Evolutionary conservation across 192 early-diverging fungal species (phyloP).

Genomic region (Pilobolus umbonatus): DNA sequence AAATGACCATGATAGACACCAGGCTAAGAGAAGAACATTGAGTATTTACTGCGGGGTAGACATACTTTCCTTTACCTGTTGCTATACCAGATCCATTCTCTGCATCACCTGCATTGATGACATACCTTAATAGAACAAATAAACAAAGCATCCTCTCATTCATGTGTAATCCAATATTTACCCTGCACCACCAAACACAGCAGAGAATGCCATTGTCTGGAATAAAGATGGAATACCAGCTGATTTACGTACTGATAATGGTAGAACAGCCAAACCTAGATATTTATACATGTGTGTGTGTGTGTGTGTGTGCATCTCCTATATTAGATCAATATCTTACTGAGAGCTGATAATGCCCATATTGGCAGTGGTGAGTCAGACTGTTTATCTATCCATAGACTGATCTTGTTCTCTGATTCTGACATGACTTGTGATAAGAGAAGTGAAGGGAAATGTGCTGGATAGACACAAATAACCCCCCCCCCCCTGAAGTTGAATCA

Average conservation of each 20-base stretch:
- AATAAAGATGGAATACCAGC: slow-evolving; percentile 35
- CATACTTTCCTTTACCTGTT: slow-evolving; percentile 24
- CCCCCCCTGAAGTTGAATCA: too few species aligned
- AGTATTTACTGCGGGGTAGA: background rate
- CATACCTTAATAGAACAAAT: slow-evolving; percentile 16
- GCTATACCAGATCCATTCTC: slow-evolving; percentile 40
- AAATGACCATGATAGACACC: slow-evolving; percentile 38
- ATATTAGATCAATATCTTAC: slow-evolving; percentile 2
- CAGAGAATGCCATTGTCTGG: slow-evolving; percentile 30
- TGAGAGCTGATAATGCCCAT: slow-evolving; percentile 24
- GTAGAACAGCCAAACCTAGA: slow-evolving; percentile 25
- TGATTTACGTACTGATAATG: slow-evolving; percentile 17
- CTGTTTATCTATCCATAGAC: slow-evolving; percentile 12
- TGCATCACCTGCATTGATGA: slow-evolving; percentile 28
- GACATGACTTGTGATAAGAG: slow-evolving; percentile 12
- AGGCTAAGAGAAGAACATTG: slow-evolving; percentile 18
- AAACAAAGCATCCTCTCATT: too few species aligned
- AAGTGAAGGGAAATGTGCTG: background rate
- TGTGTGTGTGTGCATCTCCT: background rate
- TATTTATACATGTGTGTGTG: background rate
- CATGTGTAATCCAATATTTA: slow-evolving; percentile 2
- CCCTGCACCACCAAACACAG: slow-evolving; percentile 35
- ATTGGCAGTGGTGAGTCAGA: slow-evolving; percentile 26
- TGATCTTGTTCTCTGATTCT: background rate
- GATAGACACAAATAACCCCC: background rate